Base-by-base conservation (phyloP, 306 rosid species). In the Senna tora region DNA sequence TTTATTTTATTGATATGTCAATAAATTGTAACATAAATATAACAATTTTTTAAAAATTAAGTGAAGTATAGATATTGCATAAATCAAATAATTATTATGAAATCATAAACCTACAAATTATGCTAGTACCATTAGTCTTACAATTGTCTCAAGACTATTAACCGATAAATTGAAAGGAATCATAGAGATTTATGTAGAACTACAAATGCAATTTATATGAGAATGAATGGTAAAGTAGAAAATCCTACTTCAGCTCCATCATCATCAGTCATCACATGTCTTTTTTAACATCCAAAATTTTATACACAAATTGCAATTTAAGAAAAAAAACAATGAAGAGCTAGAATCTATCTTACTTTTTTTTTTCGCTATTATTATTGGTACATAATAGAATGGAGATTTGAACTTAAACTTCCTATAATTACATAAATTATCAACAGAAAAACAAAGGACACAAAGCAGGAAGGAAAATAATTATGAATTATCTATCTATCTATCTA, bases 391-490 rank as follows among this genome's bases (percentile, higher is more conserved):
- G 33, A 59, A 13, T n/a, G 6, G 12, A 34, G n/a, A 19, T 33
- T 34, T 59, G 45, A 59, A 59, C 65, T 41, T 41, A 41, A 41
- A 7, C 46, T 10, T 80, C 58, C 74, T 34, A 74, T 22, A 38
- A 74, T 75, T 53, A 61, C 76, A 75, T 47, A 66, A 66, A 71
- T 22, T 21, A 34, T n/a, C 58, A 71, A 36, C 64, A 56, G 62
- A 20, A 74, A 67, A 5, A 36, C 8, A 60, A 45, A 53, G 30
- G 58, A 65, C 30, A 60, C 66, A 47, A 20, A 33, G 32, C 64
- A 65, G 82, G 39, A 55, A 59, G 19, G 32, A n/a, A n/a, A n/a
- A n/a, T n/a, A n/a, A n/a, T n/a, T n/a, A n/a, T n/a, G n/a, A n/a
- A n/a, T n/a, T n/a, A n/a, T n/a, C n/a, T n/a, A n/a, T n/a, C n/a